phyloP scores from a whole-genome alignment of 2,329 filamentous ascomycete species.

The Apiospora koreana region DNA sequence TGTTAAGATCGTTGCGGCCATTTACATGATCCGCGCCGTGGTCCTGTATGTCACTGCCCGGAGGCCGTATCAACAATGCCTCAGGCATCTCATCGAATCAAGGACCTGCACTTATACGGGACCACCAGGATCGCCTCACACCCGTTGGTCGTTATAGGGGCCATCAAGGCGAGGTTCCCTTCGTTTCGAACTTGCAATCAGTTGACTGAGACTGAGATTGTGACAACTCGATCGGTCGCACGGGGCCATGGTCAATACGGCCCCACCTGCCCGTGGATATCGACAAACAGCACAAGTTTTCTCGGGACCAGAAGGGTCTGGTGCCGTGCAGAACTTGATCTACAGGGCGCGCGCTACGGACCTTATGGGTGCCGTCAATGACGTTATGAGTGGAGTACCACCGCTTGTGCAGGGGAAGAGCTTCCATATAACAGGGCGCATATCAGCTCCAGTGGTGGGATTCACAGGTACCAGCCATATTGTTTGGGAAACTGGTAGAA shows the following conservation, averaged over 20 bases:
- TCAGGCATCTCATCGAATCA: slow-evolving; percentile 29
- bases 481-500: too few species aligned
- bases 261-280: slow-evolving; percentile 20
- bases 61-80: slow-evolving; percentile 38
- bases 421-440: slow-evolving; percentile 24
- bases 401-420: slow-evolving; percentile 23
- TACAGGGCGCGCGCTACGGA: slow-evolving; percentile 14
- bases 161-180: slow-evolving; percentile 17
- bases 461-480: too few species aligned
- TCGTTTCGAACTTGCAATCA: not conserved
- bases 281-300: slow-evolving; percentile 15
- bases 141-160: slow-evolving; percentile 18
- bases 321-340: slow-evolving; percentile 10
- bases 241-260: slow-evolving; percentile 24
- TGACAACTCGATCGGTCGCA: slow-evolving; percentile 21
- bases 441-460: too few species aligned
- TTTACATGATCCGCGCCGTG: slow-evolving; percentile 29
- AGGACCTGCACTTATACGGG: slow-evolving; percentile 17
- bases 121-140: slow-evolving; percentile 21
- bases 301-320: slow-evolving; percentile 14
- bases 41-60: slow-evolving; percentile 32
- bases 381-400: slow-evolving; percentile 23
- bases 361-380: slow-evolving; percentile 19
- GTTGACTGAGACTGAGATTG: not conserved
- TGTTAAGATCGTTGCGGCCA: slow-evolving; percentile 28